These are phyloP conservation scores for Hirsutella thompsonii DNA, from an alignment of 2,329 filamentous ascomycete species.

Conservation along the genomic window DNA sequence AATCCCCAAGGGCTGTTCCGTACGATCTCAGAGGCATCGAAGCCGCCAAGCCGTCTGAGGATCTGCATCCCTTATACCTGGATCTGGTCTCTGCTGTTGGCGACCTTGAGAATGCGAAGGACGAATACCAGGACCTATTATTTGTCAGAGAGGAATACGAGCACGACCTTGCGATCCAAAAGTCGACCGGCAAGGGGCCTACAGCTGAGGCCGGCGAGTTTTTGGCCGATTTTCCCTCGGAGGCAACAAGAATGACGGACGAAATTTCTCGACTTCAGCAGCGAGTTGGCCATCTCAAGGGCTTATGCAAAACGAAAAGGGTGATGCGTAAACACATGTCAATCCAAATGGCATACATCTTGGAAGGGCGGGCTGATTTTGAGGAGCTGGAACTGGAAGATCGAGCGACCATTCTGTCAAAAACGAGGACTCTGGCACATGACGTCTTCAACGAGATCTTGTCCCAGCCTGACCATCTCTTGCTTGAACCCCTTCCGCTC, in stretches of 20 bases:
- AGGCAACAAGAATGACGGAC: slow-evolving; percentile 19
- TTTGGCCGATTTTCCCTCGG: slow-evolving; percentile 25
- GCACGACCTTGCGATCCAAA: slow-evolving; percentile 21
- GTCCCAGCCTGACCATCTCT: slow-evolving; percentile 33
- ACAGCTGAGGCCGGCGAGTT: slow-evolving; percentile 29
- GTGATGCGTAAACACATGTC: slow-evolving; percentile 30
- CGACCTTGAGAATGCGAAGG: slow-evolving; percentile 32
- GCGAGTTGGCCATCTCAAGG: slow-evolving; percentile 21
- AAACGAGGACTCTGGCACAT: slow-evolving; percentile 20
- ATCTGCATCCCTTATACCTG: slow-evolving; percentile 33
- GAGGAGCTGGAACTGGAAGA: slow-evolving; percentile 30
- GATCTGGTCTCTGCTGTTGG: slow-evolving; percentile 28
- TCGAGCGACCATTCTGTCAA: slow-evolving; percentile 10
- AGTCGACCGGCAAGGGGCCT: slow-evolving; percentile 13
- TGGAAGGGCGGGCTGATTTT: slow-evolving; percentile 21
- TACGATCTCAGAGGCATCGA: slow-evolving; percentile 22
- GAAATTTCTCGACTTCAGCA: slow-evolving; percentile 20
- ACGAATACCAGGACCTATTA: slow-evolving; percentile 31
- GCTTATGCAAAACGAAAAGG: slow-evolving; percentile 25
- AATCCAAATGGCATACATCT: slow-evolving; percentile 22
- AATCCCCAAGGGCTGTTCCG: slow-evolving; percentile 12
- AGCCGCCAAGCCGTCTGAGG: slow-evolving; percentile 19
- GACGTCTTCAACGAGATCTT: slow-evolving; percentile 30
- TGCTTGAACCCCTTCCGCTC: slow-evolving; percentile 22
- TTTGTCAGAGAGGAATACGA: slow-evolving; percentile 24